phyloP scores from a whole-genome alignment of 129 eudicot genomes.

The Saposhnikovia divaricata region DNA sequence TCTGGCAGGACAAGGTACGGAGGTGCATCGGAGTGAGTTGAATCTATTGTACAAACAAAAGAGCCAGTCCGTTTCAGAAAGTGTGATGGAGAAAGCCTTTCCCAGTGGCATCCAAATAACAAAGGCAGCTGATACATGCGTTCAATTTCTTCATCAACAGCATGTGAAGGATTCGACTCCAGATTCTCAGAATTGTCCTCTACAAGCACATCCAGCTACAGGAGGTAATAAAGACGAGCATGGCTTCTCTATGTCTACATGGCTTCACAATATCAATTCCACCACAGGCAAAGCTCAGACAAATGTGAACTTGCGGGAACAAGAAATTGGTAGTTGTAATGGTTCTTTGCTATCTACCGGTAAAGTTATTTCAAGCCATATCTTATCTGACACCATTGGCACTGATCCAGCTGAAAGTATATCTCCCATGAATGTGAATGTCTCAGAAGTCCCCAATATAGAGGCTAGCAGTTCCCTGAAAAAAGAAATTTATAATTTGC shows the following conservation, averaged over 20 bases:
- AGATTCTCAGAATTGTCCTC: not conserved
- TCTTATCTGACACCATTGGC: conserved; percentile 7
- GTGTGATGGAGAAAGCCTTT: conserved; percentile 1
- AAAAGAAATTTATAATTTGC: conserved; percentile 42
- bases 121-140: conserved; percentile 10
- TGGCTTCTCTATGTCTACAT: not conserved
- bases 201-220: conserved; percentile 1
- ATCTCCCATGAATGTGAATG: conserved; percentile 15
- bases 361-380: conserved; percentile 1
- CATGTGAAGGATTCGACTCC: conserved; percentile 11
- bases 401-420: not conserved
- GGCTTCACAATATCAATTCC: conserved; percentile 17
- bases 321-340: conserved; percentile 6
- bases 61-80: conserved; percentile 18
- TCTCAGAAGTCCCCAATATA: conserved; percentile 9
- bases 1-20: conserved; percentile 18
- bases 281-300: conserved; percentile 15
- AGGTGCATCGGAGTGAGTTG: conserved; percentile 10
- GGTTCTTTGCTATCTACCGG: not conserved
- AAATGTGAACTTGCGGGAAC: not conserved
- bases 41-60: conserved; percentile 19
- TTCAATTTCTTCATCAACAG: conserved; percentile 8
- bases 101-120: conserved; percentile 21
- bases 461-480: conserved; percentile 20
- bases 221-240: not conserved